Percentiles rank a stretch among this genome's conserved stretches.
phyloP scores from a whole-genome alignment of 2,329 filamentous ascomycete species.

The Cordyceps tenuipes region DNA sequence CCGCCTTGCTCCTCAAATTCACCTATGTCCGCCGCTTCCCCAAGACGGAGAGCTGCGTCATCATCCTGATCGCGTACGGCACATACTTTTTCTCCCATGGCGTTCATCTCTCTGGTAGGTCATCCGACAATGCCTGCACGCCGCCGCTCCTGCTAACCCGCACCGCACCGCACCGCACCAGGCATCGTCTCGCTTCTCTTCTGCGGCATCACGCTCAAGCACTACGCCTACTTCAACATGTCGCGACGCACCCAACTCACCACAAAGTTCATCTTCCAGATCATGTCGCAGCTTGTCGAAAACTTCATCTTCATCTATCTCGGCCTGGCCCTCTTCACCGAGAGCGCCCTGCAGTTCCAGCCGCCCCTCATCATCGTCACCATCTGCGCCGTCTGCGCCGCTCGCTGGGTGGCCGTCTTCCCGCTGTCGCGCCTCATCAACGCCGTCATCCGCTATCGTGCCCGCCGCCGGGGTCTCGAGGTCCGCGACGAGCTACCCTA shows the following conservation, averaged over 20 bases:
- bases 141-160: background rate
- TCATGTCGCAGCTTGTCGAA: slow-evolving; percentile 88
- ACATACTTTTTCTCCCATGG: slow-evolving; percentile 98
- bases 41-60: slow-evolving; percentile 92
- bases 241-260: slow-evolving; percentile 93
- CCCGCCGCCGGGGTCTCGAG: slow-evolving; percentile 63
- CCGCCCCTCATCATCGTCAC: slow-evolving; percentile 92
- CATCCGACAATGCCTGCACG: background rate
- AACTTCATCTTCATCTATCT: slow-evolving; percentile 99
- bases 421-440: slow-evolving; percentile 86
- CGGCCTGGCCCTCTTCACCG: slow-evolving; percentile 88
- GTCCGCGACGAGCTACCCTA: slow-evolving; percentile 83
- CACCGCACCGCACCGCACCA: slow-evolving; percentile 31
- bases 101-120: slow-evolving; percentile 85
- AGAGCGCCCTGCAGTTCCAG: slow-evolving; percentile 80
- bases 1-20: slow-evolving; percentile 85
- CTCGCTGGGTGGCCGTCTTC: slow-evolving; percentile 90
- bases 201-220: slow-evolving; percentile 96
- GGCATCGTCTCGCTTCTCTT: slow-evolving; percentile 95
- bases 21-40: slow-evolving; percentile 87
- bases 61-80: slow-evolving; percentile 89
- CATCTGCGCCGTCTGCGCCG: slow-evolving; percentile 81
- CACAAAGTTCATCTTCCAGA: slow-evolving; percentile 95
- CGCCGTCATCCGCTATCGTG: slow-evolving; percentile 82
- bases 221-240: slow-evolving; percentile 99